These are phyloP conservation scores for Sporisorium reilianum DNA, from an alignment of 1,284 basidiomycete species.

Conservation along the genomic window DNA sequence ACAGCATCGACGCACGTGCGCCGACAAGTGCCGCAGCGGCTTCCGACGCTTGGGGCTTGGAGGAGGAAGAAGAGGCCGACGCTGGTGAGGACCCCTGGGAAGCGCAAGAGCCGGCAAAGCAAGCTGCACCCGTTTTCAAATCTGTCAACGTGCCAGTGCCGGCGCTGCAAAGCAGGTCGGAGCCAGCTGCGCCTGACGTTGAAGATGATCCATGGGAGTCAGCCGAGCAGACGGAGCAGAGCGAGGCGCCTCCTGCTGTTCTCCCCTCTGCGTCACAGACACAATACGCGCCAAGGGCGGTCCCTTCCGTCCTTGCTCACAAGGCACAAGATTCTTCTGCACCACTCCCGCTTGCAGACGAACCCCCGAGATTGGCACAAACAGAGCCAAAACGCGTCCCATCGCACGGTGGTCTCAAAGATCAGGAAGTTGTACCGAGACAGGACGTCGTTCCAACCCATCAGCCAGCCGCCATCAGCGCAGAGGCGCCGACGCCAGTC, in stretches of 20 bases:
- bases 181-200: not conserved
- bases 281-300: not conserved
- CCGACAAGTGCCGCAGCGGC: not conserved
- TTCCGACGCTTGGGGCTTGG: conserved; percentile 23
- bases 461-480: not conserved
- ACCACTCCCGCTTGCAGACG: not conserved
- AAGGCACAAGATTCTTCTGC: not conserved
- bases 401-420: not conserved
- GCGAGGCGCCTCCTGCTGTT: not conserved
- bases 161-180: not conserved
- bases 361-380: not conserved
- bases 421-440: not conserved
- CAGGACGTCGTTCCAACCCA: not conserved
- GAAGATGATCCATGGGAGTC: conserved; percentile 25
- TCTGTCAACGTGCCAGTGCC: not conserved
- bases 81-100: conserved; percentile 28
- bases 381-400: not conserved
- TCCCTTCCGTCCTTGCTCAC: not conserved
- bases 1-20: not conserved
- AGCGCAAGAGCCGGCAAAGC: not conserved
- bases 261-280: not conserved
- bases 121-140: not conserved
- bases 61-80: conserved; percentile 21
- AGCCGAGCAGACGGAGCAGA: not conserved
- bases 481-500: not conserved